These are phyloP conservation scores for Aspergillus sp. DNA, from an alignment of 2,329 filamentous ascomycete species.

Conservation along the genomic window DNA sequence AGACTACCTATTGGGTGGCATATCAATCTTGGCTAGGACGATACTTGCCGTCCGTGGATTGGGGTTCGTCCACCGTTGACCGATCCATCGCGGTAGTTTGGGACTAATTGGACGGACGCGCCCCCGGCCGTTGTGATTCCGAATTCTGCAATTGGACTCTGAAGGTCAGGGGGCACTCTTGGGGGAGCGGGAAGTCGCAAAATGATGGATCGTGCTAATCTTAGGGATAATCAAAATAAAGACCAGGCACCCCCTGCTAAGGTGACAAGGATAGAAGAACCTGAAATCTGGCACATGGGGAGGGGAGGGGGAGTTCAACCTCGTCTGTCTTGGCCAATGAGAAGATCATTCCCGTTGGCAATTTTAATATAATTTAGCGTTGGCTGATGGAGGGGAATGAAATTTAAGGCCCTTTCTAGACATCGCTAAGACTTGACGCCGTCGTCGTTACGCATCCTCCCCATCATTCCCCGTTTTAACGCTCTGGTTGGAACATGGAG, in stretches of 20 bases:
- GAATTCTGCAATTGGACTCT: no score
- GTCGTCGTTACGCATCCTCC: conserved; percentile 19
- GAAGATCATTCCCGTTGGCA: background rate
- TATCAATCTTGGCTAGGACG: conserved; percentile 16
- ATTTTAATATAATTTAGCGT: background rate
- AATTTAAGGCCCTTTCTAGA: conserved; percentile 4
- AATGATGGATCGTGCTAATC: no score
- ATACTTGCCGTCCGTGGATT: conserved; percentile 22
- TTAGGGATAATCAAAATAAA: conserved; percentile 1
- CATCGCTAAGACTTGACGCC: conserved; percentile 18
- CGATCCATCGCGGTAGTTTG: conserved; percentile 21
- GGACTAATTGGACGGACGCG: conserved; percentile 20
- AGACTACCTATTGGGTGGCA: background rate
- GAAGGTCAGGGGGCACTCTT: no score
- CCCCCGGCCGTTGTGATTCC: conserved; percentile 18
- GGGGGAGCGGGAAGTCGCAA: no score
- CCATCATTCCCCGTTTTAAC: conserved; percentile 16
- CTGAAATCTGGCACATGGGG: background rate
- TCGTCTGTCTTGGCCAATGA: background rate
- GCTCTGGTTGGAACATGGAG: conserved; percentile 12
- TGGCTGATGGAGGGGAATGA: background rate
- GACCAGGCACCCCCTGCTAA: background rate
- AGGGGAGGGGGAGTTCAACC: background rate
- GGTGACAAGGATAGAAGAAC: background rate
- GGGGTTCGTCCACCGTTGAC: conserved; percentile 25